Percentiles rank a stretch among this genome's conserved stretches.
These are phyloP conservation scores for Ichthyophthirius multifiliis DNA, from an alignment of 169 alveolate species.

Conservation along the genomic window DNA sequence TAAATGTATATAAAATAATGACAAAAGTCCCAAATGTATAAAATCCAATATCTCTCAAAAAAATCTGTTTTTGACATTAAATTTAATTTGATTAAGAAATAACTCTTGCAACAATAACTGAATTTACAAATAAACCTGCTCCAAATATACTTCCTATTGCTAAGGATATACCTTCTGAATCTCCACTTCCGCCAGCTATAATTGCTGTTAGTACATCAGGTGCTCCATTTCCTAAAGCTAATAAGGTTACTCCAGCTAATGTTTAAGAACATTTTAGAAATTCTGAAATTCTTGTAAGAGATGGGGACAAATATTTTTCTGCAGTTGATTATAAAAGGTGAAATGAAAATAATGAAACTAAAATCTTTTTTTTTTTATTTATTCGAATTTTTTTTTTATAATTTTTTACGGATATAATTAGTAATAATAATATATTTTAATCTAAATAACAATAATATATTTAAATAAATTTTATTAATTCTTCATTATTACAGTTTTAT, in stretches of 20 bases:
- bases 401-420: not conserved
- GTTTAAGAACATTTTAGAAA: conserved; percentile 45
- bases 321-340: conserved; percentile 65
- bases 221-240: conserved; percentile 82
- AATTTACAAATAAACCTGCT: conserved; percentile 30
- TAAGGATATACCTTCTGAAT: not conserved
- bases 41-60: conserved; percentile 12
- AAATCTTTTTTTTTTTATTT: not conserved
- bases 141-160: conserved; percentile 42
- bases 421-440: not conserved
- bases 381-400: too few relatives aligned
- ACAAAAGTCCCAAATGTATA: not conserved
- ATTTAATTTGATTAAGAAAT: not conserved
- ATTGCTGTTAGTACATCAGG: conserved; percentile 73
- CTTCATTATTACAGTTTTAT: not conserved
- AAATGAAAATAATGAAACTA: conserved; percentile 17
- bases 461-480: not conserved
- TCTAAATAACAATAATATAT: not conserved
- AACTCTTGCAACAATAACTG: conserved; percentile 4
- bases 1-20: not conserved
- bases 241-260: conserved; percentile 61
- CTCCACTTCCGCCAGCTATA: conserved; percentile 48
- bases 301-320: conserved; percentile 63
- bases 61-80: not conserved
- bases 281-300: conserved; percentile 41